Conservation (phyloP, 2,329 filamentous ascomycete species). For the Tolypocladium sp. region DNA sequence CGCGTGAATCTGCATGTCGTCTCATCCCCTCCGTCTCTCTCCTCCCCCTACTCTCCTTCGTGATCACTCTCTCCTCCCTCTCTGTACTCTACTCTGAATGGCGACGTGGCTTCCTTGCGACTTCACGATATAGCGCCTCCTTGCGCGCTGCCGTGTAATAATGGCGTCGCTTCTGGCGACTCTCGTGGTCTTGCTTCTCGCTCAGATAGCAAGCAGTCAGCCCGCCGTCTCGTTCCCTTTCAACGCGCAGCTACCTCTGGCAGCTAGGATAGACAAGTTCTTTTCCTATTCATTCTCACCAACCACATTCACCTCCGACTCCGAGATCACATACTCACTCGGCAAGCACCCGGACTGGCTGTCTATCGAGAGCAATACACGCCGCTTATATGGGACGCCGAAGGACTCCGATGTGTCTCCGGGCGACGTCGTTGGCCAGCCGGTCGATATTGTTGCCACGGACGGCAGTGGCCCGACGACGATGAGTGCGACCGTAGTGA, state of each 20-base stretch:
- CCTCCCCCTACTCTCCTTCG: slow-evolving; percentile 7
- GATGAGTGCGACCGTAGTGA: slow-evolving; percentile 61
- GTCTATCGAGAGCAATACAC: slow-evolving; percentile 53
- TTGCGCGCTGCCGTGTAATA: slow-evolving; percentile 11
- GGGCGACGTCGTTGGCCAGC: slow-evolving; percentile 46
- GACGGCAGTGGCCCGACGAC: slow-evolving; percentile 55
- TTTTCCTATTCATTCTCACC: slow-evolving; percentile 66
- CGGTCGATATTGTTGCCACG: slow-evolving; percentile 59
- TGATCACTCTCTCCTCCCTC: slow-evolving; percentile 4
- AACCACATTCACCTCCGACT: slow-evolving; percentile 62
- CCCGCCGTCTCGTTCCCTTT: slow-evolving; percentile 57
- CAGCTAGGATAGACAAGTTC: slow-evolving; percentile 57
- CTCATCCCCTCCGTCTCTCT: slow-evolving; percentile 1
- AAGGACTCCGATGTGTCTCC: slow-evolving; percentile 35
- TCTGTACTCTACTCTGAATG: slow-evolving; percentile 4
- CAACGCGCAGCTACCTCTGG: slow-evolving; percentile 75
- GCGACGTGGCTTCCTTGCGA: slow-evolving; percentile 6
- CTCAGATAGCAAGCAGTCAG: slow-evolving; percentile 21
- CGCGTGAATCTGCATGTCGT: slow-evolving; percentile 5
- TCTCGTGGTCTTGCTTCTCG: slow-evolving; percentile 17
- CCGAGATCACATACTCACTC: slow-evolving; percentile 59
- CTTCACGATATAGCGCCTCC: slow-evolving; percentile 12
- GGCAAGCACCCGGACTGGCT: slow-evolving; percentile 64
- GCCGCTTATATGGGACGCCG: slow-evolving; percentile 65
- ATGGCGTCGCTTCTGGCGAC: slow-evolving; percentile 19